phyloP scores from a whole-genome alignment of 192 early-diverging fungal species.

The Dispira parvispora region DNA sequence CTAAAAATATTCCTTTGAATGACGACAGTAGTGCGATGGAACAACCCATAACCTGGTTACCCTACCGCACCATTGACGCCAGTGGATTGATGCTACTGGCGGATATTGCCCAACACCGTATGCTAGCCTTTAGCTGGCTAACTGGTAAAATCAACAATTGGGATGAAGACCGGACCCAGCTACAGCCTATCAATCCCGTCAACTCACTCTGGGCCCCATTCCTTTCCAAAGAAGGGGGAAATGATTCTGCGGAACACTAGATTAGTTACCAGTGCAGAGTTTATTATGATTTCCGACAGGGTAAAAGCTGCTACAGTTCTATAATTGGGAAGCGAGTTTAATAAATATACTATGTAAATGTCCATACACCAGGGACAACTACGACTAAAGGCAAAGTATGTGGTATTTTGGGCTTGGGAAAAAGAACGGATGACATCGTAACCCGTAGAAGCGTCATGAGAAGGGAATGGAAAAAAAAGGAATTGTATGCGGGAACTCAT shows the following conservation, averaged over 20 bases:
- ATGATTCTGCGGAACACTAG: neutral
- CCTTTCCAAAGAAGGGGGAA: neutral
- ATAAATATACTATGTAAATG: neutral
- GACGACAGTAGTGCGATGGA: constrained; percentile 2
- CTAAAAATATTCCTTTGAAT: constrained; percentile 9
- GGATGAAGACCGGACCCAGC: constrained; percentile 27
- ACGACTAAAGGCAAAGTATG: neutral
- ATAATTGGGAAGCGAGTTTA: neutral
- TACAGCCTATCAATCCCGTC: constrained; percentile 36
- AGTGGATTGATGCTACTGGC: constrained; percentile 10
- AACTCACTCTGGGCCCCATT: constrained; percentile 32
- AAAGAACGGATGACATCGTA: too few relatives aligned
- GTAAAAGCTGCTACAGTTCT: neutral
- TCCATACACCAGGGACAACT: neutral
- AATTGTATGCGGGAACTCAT: too few relatives aligned
- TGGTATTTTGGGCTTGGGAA: too few relatives aligned
- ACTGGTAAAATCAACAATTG: constrained; percentile 23
- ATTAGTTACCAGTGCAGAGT: neutral
- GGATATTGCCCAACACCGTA: constrained; percentile 33
- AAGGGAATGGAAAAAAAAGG: too few relatives aligned
- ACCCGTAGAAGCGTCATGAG: too few relatives aligned
- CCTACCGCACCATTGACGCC: constrained; percentile 1
- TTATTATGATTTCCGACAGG: neutral
- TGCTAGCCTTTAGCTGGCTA: constrained; percentile 37
- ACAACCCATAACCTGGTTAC: neutral